Percentiles rank a stretch among this genome's conserved stretches.
phyloP scores from a whole-genome alignment of 352 stramenopile genomes.

The Globisporangium spinosum region DNA sequence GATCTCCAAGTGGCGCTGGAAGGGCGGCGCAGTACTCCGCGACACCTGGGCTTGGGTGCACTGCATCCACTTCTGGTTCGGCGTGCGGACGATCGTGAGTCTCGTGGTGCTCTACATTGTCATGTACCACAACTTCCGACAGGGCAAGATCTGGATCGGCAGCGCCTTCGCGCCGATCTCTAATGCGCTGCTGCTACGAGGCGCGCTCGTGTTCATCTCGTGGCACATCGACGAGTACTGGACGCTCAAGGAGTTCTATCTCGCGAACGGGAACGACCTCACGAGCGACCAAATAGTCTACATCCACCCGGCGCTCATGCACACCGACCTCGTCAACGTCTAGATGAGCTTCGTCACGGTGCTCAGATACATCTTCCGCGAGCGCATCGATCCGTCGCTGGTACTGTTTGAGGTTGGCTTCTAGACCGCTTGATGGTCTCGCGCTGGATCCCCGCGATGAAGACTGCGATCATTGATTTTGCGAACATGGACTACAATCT shows the following conservation, averaged over 20 bases:
- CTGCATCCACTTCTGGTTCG: conserved; percentile 33
- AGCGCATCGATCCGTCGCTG: conserved; percentile 33
- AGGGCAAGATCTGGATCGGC: conserved; percentile 37
- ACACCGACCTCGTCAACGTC: conserved; percentile 31
- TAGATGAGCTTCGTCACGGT: conserved; percentile 28
- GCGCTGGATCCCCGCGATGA: neutral
- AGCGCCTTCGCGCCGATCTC: conserved; percentile 38
- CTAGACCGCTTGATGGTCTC: conserved; percentile 12
- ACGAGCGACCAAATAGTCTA: conserved; percentile 14
- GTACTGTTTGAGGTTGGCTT: conserved; percentile 29
- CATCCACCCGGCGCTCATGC: conserved; percentile 26
- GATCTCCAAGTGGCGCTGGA: conserved; percentile 25
- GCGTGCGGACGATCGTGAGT: conserved; percentile 24
- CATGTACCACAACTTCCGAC: conserved; percentile 26
- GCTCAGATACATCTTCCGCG: conserved; percentile 26
- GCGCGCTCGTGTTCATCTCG: conserved; percentile 29
- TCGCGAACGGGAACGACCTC: conserved; percentile 23
- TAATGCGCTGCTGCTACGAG: conserved; percentile 28
- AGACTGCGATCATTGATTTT: neutral
- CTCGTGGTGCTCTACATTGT: conserved; percentile 28
- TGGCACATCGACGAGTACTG: conserved; percentile 36
- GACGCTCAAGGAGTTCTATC: conserved; percentile 31
- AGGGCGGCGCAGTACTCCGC: conserved; percentile 25
- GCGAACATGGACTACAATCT: neutral
- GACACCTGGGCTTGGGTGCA: conserved; percentile 56